Base-by-base conservation (phyloP, 2,329 filamentous ascomycete genomes). In the Phaeosphaeria sp. region DNA sequence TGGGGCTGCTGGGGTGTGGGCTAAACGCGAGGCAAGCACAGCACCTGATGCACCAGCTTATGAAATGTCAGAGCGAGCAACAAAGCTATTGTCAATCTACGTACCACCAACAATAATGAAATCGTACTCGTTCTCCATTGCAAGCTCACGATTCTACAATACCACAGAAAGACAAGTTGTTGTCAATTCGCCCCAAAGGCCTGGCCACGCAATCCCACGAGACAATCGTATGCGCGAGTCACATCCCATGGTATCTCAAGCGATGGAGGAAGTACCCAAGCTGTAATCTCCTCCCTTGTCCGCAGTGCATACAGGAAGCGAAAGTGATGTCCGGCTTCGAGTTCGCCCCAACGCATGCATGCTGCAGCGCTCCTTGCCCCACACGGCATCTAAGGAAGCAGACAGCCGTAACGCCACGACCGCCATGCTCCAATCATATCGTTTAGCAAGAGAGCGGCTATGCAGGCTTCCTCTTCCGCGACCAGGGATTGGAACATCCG, bases 11-110 rank as follows among this genome's bases (percentile, higher is more conserved):
- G 77, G 42, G 0, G 81, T 76, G 10, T 75, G 71, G 1, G 84
- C 81, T 1, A 89, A 79, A 1, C 77, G 74, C 0, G 80, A 74
- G 0, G 86, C 86, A 15, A 87, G 64, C 1, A 82, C 74, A 41
- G 82, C 81, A 6, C 86, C 87, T 1, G 86, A 80, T 1, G 86
- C 82, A 6, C 86, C 86, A 60, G 79, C 84, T 84, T 56, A 15
- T 10, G 27, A 10, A 5, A 9, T 36, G 50, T 52, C 15, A 39
- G 20, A 17, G 20, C 20, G 7, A 17, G 2, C 22, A 3, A 9
- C 46, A 27, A 21, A 21, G 18, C 20, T 6, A 10, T 25, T 23
- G 4, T 22, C 39, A 10, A 9, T 15, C 11, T 30, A 23, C 71
- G 60, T 62, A 74, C 73, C 66, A 20, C 73, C 73, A 50, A 76